Evolutionary conservation across 495 filamentous ascomycete species (phyloP).

Genomic region (Aspergillus sclerotiicarbonarius): DNA sequence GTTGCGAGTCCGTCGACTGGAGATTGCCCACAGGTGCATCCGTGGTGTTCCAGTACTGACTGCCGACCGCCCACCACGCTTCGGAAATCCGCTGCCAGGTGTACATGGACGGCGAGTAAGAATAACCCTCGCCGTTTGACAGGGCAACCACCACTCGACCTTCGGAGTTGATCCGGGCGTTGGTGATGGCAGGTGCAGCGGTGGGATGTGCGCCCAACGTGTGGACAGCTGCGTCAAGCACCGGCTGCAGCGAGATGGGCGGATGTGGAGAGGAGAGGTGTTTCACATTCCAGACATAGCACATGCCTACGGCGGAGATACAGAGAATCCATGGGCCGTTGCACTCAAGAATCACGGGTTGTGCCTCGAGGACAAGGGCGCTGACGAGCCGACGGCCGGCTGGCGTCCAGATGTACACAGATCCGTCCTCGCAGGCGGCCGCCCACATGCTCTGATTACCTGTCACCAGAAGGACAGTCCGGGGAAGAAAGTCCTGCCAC

Average conservation of each 20-base stretch:
- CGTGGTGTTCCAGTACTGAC: slow-evolving; percentile 98
- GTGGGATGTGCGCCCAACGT: slow-evolving; percentile 65
- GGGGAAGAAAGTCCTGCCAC: slow-evolving; percentile 92
- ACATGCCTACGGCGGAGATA: slow-evolving; percentile 83
- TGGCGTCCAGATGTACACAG: slow-evolving; percentile 90
- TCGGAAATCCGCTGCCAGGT: slow-evolving; percentile 95
- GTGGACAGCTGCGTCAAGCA: slow-evolving; percentile 82
- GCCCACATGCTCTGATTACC: slow-evolving; percentile 91
- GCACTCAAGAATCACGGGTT: slow-evolving; percentile 89
- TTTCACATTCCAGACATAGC: slow-evolving; percentile 91
- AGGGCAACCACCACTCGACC: slow-evolving; percentile 81
- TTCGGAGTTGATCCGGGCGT: slow-evolving; percentile 83
- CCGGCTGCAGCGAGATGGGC: slow-evolving; percentile 83
- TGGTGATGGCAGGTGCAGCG: slow-evolving; percentile 75
- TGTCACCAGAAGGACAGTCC: slow-evolving; percentile 77
- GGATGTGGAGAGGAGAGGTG: slow-evolving; percentile 82
- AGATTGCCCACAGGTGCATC: slow-evolving; percentile 78
- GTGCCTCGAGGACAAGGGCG: slow-evolving; percentile 81
- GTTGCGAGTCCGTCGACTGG: slow-evolving; percentile 60
- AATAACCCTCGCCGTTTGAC: slow-evolving; percentile 89
- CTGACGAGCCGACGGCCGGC: slow-evolving; percentile 85
- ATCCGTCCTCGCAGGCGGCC: slow-evolving; percentile 89
- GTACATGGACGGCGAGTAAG: slow-evolving; percentile 77
- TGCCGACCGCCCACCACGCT: slow-evolving; percentile 96
- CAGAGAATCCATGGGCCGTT: slow-evolving; percentile 85